A percentile compares a stretch with the other conserved stretches of the same genome.
These are phyloP conservation scores for Truncatella angustata DNA, from an alignment of 2,329 filamentous ascomycete species.

Conservation along the genomic window DNA sequence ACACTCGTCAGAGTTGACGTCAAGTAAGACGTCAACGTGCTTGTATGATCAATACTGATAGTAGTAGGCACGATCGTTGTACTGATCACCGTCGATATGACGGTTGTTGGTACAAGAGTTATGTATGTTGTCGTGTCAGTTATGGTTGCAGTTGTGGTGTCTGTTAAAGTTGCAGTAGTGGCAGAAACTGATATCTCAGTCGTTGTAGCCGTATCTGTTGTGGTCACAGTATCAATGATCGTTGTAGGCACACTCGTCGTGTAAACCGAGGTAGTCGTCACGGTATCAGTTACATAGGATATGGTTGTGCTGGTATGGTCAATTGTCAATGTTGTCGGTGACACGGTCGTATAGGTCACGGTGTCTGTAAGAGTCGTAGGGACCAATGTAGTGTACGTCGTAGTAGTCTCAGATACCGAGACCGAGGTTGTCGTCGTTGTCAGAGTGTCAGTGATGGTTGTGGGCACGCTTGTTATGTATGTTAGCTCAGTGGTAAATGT, in stretches of 20 bases:
- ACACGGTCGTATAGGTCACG: neutral
- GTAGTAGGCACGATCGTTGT: constrained; percentile 4
- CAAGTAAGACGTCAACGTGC: neutral
- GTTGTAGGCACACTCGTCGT: constrained; percentile 18
- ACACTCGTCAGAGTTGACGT: constrained; percentile 11
- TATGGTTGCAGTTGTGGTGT: constrained; percentile 10
- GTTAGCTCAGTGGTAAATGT: constrained; percentile 14
- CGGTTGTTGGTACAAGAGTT: constrained; percentile 1
- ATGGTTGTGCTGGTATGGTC: neutral
- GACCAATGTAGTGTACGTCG: constrained; percentile 8
- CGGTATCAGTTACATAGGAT: neutral
- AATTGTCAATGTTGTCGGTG: constrained; percentile 2
- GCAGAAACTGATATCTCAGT: constrained; percentile 6
- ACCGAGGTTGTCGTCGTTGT: constrained; percentile 12
- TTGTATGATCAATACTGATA: constrained; percentile 1
- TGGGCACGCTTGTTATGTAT: constrained; percentile 19
- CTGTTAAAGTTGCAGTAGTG: neutral
- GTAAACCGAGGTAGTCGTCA: constrained; percentile 16
- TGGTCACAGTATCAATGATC: neutral
- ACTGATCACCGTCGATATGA: constrained; percentile 3
- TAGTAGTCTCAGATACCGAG: constrained; percentile 4
- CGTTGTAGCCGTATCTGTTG: neutral
- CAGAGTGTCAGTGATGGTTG: constrained; percentile 14
- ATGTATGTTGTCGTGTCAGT: constrained; percentile 13
- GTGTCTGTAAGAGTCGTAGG: constrained; percentile 7